These are phyloP conservation scores for Paraphaeosphaeria minitans DNA, from an alignment of 2,329 filamentous ascomycete genomes.

Conservation along the genomic window DNA sequence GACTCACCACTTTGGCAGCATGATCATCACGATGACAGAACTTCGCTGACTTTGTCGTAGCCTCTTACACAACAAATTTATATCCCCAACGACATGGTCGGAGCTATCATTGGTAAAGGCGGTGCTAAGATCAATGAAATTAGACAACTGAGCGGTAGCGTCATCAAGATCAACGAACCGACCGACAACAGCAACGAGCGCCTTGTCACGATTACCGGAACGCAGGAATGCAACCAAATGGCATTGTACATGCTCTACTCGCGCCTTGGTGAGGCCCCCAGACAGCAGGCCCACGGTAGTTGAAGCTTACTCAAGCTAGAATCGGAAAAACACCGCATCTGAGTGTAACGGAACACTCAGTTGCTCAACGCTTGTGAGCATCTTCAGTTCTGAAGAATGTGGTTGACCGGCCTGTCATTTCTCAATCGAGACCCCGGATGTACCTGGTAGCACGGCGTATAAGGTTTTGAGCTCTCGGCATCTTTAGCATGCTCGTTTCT, in stretches of 20 bases:
- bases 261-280: slow-evolving; percentile 74
- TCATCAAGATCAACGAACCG: slow-evolving; percentile 99
- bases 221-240: slow-evolving; percentile 99
- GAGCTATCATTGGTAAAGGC: slow-evolving; percentile 97
- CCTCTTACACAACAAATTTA: slow-evolving; percentile 97
- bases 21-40: not conserved
- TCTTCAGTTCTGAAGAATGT: slow-evolving; percentile 1
- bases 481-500: slow-evolving; percentile 10
- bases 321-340: slow-evolving; percentile 75
- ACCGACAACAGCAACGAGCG: slow-evolving; percentile 99
- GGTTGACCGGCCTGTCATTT: slow-evolving; percentile 7
- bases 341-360: not conserved
- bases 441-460: slow-evolving; percentile 28
- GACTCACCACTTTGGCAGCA: not conserved
- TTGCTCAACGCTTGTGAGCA: not conserved
- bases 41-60: slow-evolving; percentile 13
- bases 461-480: slow-evolving; percentile 17
- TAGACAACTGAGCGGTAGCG: slow-evolving; percentile 91
- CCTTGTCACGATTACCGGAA: slow-evolving; percentile 95
- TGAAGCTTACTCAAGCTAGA: slow-evolving; percentile 54
- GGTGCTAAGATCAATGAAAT: slow-evolving; percentile 99
- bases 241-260: slow-evolving; percentile 99
- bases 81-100: slow-evolving; percentile 99
- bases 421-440: slow-evolving; percentile 11
- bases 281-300: slow-evolving; percentile 11